Evolutionary conservation across 1,139 yeast species (phyloP), one percentile per base, ranked within the genome.

Genomic region (Debaryomycetaceae sp.): DNA sequence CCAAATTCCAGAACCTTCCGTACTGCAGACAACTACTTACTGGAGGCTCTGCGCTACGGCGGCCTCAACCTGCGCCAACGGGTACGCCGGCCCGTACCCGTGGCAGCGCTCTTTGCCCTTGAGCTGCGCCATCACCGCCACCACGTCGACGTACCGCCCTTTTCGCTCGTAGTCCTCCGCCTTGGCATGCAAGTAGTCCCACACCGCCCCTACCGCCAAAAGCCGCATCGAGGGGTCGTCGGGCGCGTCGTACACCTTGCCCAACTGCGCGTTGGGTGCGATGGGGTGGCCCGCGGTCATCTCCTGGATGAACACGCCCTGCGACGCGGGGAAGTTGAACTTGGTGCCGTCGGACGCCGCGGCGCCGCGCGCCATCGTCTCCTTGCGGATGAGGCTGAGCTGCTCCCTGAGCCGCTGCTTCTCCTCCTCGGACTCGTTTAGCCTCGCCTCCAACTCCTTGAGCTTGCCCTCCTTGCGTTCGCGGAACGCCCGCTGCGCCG

Each of bases 401-500:
- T 82, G 78, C 25, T 61, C 61, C 36, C 64, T 42, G 28, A 85
- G 55, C 28, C 58, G 57, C 31, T 63, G 65, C 36, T 77, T 72
- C 44, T 79, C 83, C 25, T 54, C 58, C 50, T 85, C 91, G 27
- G 83, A 73, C 39, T 70, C 65, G 22, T 62, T 57, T 39, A 85
- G 58, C 48, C 78, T 77, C 3, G 58, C 60, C 44, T 83, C 82
- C 31, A 85, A 63, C 41, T 80, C 88, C 46, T 79, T 80, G 37
- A 85, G 58, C 43, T 75, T 75, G 34, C 77, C 74, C 51, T 84
- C 94, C 51, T 84, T 83, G 31, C 95, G 74, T 53, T 84, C 93
- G 41, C 96, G 66, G 57, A 85, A 85, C 2, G 95, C 95, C 42
- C 91, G 65, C 56, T 85, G 96, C 1, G 95, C 95, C 4, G 91